phyloP scores from a whole-genome alignment of 257 asterid genomes.

The Nemophila menziesii region DNA sequence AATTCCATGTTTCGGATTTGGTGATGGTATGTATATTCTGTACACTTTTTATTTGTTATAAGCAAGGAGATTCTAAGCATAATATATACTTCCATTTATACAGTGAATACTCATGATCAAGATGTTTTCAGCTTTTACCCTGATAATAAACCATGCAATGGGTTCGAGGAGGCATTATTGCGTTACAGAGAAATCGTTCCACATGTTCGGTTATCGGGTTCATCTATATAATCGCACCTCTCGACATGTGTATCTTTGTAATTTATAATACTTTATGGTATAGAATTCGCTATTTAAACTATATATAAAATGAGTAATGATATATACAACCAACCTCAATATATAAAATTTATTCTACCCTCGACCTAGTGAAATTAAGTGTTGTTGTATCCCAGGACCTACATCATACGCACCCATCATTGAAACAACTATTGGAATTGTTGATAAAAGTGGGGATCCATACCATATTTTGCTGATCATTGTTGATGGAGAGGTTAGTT shows the following conservation, averaged over 20 bases:
- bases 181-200: slow-evolving; percentile 85
- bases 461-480: slow-evolving; percentile 74
- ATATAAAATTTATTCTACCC: neutral
- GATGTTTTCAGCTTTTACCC: slow-evolving; percentile 73
- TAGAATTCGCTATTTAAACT: no score
- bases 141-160: slow-evolving; percentile 53
- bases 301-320: neutral
- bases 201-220: slow-evolving; percentile 70
- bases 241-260: neutral
- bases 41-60: slow-evolving; percentile 2
- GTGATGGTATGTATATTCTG: slow-evolving; percentile 48
- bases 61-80: neutral
- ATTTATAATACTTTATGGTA: neutral
- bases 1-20: slow-evolving; percentile 88
- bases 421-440: slow-evolving; percentile 70
- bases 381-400: slow-evolving; percentile 38
- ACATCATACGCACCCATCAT: slow-evolving; percentile 76
- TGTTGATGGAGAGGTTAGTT: slow-evolving; percentile 80
- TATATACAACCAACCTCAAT: neutral
- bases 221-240: no score
- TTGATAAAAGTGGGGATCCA: slow-evolving; percentile 65
- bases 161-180: slow-evolving; percentile 70
- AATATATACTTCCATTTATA: neutral
- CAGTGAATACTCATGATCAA: slow-evolving; percentile 96
- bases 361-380: neutral